Evolutionary conservation across 2,329 filamentous ascomycete species (phyloP), one percentile per base, ranked within the genome.

Genomic region (Venturia pyrina): DNA sequence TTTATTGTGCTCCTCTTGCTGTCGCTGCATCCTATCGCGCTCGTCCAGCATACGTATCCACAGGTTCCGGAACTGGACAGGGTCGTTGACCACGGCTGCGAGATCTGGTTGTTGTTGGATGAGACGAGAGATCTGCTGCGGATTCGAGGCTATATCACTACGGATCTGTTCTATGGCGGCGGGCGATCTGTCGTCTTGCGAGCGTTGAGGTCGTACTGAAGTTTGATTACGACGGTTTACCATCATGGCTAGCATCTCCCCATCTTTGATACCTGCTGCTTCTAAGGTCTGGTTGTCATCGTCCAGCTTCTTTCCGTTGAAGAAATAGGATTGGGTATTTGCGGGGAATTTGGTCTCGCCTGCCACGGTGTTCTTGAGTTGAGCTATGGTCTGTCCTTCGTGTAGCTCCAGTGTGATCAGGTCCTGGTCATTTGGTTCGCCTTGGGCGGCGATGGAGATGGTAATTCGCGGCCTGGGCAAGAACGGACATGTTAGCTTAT

Each of bases 241-340:
- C 74, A 96, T 89, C 70, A 98, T 84, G 40, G 90, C 91, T 69
- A 99, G 81, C 90, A 99, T 93, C 73, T 97, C 95, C 65, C 91
- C 91, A 78, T 98, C 91, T 62, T 82, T 85, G 71, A 99, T 89
- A 53, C 89, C 85, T 41, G 93, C 84, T 72, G 93, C 84, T 70
- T 92, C 86, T 73, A 99, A 84, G 3, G 92, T 96, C 76, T 92
- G 89, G 67, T 83, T 78, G 72, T 93, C 88, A 70, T 81, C 83
- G 8, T 43, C 40, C 65, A 99, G 86, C 53, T 93, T 85, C 69
- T 86, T 85, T 69, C 93, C 95, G 75, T 97, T 96, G 79, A 93
- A 89, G 78, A 95, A 96, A 74, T 98, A 87, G 73, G 91, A 87
- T 76, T 97, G 92, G 60, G 88, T 83, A 57, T 82, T 80, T 21